Evolutionary conservation across 1,284 basidiomycete genomes (phyloP).

Genomic region (Pisolithus thermaeus): DNA sequence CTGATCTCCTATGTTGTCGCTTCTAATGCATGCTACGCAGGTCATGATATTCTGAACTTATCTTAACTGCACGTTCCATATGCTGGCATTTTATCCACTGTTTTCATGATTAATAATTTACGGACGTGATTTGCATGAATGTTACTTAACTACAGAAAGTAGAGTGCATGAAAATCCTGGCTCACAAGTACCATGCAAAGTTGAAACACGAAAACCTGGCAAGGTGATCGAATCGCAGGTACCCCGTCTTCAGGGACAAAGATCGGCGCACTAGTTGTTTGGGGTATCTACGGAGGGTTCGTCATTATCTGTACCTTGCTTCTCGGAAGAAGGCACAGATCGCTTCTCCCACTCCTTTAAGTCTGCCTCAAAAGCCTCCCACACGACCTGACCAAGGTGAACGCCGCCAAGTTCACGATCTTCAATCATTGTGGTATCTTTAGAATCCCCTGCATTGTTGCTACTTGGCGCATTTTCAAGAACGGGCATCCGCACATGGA

Average conservation of each 20-base stretch:
- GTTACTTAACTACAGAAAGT: conserved; percentile 6
- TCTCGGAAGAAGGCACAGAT: conserved; percentile 25
- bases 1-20: background rate
- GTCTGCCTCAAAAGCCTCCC: conserved; percentile 66
- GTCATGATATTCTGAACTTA: background rate
- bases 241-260: background rate
- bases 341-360: conserved; percentile 58
- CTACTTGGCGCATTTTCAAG: conserved; percentile 20
- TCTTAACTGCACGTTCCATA: conserved; percentile 3
- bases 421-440: conserved; percentile 36
- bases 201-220: conserved; percentile 1
- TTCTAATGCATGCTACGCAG: conserved; percentile 2
- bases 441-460: conserved; percentile 9
- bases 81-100: conserved; percentile 23
- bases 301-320: conserved; percentile 18
- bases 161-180: background rate
- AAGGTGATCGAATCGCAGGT: conserved; percentile 1
- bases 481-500: conserved; percentile 41
- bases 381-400: conserved; percentile 56
- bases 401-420: conserved; percentile 68
- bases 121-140: conserved; percentile 3
- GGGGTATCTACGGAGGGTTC: conserved; percentile 19
- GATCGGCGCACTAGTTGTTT: conserved; percentile 7
- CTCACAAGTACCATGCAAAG: background rate
- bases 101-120: conserved; percentile 24